Evolutionary conservation across 306 rosid species (phyloP), one percentile per base, ranked within the genome.

Genomic region (Carpinus viminea): DNA sequence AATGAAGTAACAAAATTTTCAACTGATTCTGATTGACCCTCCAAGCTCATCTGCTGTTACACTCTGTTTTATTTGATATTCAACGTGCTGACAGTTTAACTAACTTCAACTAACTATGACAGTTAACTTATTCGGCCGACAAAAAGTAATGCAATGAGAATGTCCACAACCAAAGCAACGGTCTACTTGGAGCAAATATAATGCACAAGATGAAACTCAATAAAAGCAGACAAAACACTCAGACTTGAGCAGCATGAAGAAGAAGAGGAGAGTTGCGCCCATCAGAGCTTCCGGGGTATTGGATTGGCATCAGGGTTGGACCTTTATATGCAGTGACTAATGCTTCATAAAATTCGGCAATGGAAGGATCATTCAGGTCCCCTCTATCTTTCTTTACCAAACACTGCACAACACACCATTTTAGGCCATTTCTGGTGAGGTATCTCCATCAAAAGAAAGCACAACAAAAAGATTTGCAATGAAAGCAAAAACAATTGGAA

Each of bases 381-480:
- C 83, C 88, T 86, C 84, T 84, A 74, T 93, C 98, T 86, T 87
- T 93, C 85, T 90, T 91, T 36, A 78, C 83, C 88, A 93, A 80
- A 85, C 94, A 85, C 97, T 93, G 94, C 82, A 80, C 20, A 70
- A 78, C 16, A 45, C 46, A 88, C 68, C 20, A 47, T 21, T 65
- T 62, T 45, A 38, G 50, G 24, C 5, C 45, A 31, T 38, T 41
- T 34, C 75, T 11, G 43, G 74, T 34, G 64, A 62, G 4, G 48
- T 2, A 31, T 31, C 34, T 31, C 34, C 5, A 62, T 66, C 71
- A 68, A 72, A 76, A 81, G 68, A 69, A 60, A 57, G 64, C 71
- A 53, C 18, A 66, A 15, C 9, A 48, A 16, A 10, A 74, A 52
- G 2, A 31, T 17, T 10, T 12, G 31, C 5, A 17, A 54, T 34